These are phyloP conservation scores for Thermoascus crustaceus DNA, from an alignment of 2,329 filamentous ascomycete species.

Conservation along the genomic window DNA sequence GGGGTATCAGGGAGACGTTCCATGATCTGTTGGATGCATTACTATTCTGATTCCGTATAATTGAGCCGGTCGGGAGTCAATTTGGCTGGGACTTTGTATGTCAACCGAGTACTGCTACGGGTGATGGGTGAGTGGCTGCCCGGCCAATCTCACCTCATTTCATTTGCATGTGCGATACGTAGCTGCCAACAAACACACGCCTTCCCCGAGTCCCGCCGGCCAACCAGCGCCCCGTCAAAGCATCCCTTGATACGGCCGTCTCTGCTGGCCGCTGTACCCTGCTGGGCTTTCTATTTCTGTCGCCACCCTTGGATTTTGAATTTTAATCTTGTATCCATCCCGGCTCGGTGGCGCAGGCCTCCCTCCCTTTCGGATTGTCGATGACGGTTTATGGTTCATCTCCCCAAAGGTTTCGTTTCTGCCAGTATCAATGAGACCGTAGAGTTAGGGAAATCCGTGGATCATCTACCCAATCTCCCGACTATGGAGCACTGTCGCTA, in stretches of 20 bases:
- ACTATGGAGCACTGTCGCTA: neutral
- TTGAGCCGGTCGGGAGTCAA: neutral
- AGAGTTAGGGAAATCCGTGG: neutral
- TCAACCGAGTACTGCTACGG: neutral
- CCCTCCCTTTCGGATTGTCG: no score
- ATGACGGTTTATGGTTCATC: neutral
- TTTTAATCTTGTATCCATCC: no score
- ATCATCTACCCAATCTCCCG: neutral
- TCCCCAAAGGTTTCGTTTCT: conserved; percentile 1
- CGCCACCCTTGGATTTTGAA: conserved; percentile 5
- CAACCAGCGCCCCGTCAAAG: neutral
- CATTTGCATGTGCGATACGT: neutral
- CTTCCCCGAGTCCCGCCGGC: no score
- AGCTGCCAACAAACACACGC: neutral
- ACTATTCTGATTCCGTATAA: no score
- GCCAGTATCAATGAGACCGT: no score
- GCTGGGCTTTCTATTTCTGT: conserved; percentile 5
- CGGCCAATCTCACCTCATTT: conserved; percentile 2
- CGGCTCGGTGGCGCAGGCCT: conserved; percentile 2
- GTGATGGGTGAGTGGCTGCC: neutral
- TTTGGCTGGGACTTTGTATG: neutral
- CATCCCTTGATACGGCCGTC: conserved; percentile 1
- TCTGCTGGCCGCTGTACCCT: neutral
- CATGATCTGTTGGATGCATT: no score
- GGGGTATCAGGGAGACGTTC: neutral